Evolutionary conservation across 2,329 filamentous ascomycete genomes (phyloP), one percentile per base, ranked within the genome.

Genomic region (Aspergillus versicolor): DNA sequence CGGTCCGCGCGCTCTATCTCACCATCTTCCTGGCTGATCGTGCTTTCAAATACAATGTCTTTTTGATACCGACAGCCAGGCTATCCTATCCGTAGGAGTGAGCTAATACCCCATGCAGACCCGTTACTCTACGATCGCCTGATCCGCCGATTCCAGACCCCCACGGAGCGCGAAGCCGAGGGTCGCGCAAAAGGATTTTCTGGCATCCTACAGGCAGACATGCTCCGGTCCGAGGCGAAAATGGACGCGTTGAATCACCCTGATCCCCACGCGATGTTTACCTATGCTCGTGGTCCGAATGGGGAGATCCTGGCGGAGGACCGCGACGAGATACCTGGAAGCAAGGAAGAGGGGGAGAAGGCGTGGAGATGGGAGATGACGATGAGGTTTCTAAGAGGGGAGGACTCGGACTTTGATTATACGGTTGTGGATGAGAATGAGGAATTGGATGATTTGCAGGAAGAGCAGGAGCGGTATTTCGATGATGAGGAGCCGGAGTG

Each of bases 321-420:
- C 42, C 76, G 78, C 53, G 84, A 86, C 61, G 81, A 86, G 56
- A 77, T 81, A 27, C 81, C 82, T 3, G 71, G 73, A 66, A 86
- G 72, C 32, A 88, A 85, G 67, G 85, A 87, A 52, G 87, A 91
- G 46, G 92, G 88, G 0, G 76, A 79, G 50, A 79, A 81, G 59
- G 81, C 85, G 58, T 96, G 92, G 92, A 76, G 78, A 37, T 84
- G 84, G 56, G 89, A 88, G 65, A 85, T 96, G 77, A 82, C 84
- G 34, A 79, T 88, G 64, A 82, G 91, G 37, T 96, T 96, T 66
- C 73, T 96, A 30, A 77, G 81, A 19, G 92, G 92, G 0, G 81
- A 82, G 5, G 92, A 95, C 67, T 79, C 82, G 1, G 91, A 95
- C 47, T 93, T 95, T 65, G 88, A 93, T 60, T 96, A 96, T 69